These are phyloP conservation scores for Tolypocladium amazonense DNA, from an alignment of 2,329 filamentous ascomycete genomes.

Conservation along the genomic window DNA sequence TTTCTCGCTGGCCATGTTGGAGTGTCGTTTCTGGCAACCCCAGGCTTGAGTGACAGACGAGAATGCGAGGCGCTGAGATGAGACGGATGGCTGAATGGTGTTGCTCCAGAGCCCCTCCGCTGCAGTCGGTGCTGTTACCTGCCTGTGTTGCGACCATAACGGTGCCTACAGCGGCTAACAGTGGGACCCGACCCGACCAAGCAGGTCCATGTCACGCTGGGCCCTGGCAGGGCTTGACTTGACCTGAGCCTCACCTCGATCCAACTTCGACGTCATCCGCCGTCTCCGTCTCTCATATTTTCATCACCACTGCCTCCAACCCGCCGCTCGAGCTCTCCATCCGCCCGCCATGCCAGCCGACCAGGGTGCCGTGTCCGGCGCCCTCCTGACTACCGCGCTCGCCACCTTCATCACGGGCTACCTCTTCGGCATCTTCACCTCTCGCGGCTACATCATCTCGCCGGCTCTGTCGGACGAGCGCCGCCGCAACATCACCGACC, in stretches of 20 bases:
- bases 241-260: not conserved
- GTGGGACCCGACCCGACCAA: not conserved
- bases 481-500: constrained; percentile 44
- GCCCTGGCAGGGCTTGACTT: not conserved
- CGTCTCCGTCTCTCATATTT: not conserved
- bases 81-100: not conserved
- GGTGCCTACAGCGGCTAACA: not conserved
- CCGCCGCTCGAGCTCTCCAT: not conserved
- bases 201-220: not conserved
- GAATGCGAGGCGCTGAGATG: not conserved
- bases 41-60: not conserved
- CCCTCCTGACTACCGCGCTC: constrained; percentile 65
- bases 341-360: constrained; percentile 20
- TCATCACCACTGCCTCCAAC: not conserved
- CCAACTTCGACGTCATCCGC: not conserved
- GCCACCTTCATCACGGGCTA: constrained; percentile 69
- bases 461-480: constrained; percentile 46
- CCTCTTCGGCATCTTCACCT: constrained; percentile 67
- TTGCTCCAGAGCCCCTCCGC: not conserved
- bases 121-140: not conserved
- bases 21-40: not conserved
- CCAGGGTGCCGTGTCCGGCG: constrained; percentile 37
- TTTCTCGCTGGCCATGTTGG: constrained; percentile 18
- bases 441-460: constrained; percentile 48
- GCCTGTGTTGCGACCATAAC: not conserved